Evolutionary conservation across 2,329 filamentous ascomycete genomes (phyloP), one percentile per base, ranked within the genome.

Genomic region (Aspergillus ustus): DNA sequence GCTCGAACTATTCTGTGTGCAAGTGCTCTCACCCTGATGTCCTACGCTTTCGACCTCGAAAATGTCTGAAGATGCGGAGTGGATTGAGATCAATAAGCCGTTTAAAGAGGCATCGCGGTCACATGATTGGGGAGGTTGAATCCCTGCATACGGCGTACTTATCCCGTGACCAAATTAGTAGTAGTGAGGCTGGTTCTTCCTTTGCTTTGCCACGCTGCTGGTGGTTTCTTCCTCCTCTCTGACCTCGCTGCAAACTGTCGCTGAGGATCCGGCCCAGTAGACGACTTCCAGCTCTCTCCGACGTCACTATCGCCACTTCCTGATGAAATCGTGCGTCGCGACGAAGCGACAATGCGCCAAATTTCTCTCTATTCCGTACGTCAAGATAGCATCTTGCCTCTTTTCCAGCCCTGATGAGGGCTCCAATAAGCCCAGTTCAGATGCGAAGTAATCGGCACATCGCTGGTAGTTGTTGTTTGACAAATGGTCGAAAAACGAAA

Each of bases 391-490:
- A 25, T 25, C 45, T 25, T 56, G 53, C 53, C 40, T 20, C 34
- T 28, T 3, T 28, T 43, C n/a, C 13, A 52, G 57, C 57, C 57
- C 49, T 53, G 43, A 58, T 37, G 56, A 48, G 49, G 49, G 40
- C 43, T 15, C 28, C 29, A 59, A 59, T 52, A 48, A 59, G 5
- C 25, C 28, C 20, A 48, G 28, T 7, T 29, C 20, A 29, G 57
- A 31, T 7, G 11, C 15, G 29, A 19, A 28, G 37, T 29, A 37
- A 7, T 19, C 45, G 8, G 15, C 19, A 28, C 57, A 57, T 52
- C 31, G 25, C 45, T 29, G 45, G 20, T 50, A 45, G 40, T 62
- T 20, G 31, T 17, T 29, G 29, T 25, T 45, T 46, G 37, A 20
- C 46, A 22, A 52, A 51, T 29, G 51, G 44, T 15, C 19, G 22